Conservation (phyloP, 257 asterid species). For the Rehmannia glutinosa region DNA sequence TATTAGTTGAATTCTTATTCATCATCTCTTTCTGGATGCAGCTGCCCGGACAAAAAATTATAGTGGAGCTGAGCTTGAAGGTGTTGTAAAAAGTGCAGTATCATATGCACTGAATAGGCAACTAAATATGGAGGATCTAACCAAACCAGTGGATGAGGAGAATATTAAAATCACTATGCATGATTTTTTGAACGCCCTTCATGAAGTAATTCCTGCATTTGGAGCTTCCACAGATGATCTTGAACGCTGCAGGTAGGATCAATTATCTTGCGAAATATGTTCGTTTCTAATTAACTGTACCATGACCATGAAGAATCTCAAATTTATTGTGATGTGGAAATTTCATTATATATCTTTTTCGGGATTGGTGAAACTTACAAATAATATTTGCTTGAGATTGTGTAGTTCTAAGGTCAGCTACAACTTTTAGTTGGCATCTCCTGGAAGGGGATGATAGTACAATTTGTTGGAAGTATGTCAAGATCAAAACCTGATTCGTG, state of each 20-base stretch:
- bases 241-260: conserved; percentile 88
- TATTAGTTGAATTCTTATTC: background rate
- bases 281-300: too few relatives aligned
- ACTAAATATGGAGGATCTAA: conserved; percentile 85
- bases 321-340: too few relatives aligned
- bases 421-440: too few relatives aligned
- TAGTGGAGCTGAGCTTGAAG: conserved; percentile 99
- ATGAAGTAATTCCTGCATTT: conserved; percentile 88
- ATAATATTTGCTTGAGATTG: too few relatives aligned
- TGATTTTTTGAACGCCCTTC: conserved; percentile 79
- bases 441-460: too few relatives aligned
- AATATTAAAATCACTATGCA: conserved; percentile 87
- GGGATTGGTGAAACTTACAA: too few relatives aligned
- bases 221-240: conserved; percentile 99
- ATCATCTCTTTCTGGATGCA: conserved; percentile 33
- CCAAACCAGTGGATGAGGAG: conserved; percentile 92
- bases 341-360: too few relatives aligned
- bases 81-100: conserved; percentile 98
- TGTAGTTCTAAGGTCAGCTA: too few relatives aligned
- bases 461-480: too few relatives aligned
- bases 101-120: conserved; percentile 96
- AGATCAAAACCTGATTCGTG: too few relatives aligned
- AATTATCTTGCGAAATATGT: conserved; percentile 10
- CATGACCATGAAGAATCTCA: too few relatives aligned
- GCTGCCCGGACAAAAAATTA: conserved; percentile 96